A percentile compares a stretch with the other conserved stretches of the same genome.
Evolutionary conservation across 805 yeast genomes (phyloP).

Genomic region (Saccharomycopsis malanga): DNA sequence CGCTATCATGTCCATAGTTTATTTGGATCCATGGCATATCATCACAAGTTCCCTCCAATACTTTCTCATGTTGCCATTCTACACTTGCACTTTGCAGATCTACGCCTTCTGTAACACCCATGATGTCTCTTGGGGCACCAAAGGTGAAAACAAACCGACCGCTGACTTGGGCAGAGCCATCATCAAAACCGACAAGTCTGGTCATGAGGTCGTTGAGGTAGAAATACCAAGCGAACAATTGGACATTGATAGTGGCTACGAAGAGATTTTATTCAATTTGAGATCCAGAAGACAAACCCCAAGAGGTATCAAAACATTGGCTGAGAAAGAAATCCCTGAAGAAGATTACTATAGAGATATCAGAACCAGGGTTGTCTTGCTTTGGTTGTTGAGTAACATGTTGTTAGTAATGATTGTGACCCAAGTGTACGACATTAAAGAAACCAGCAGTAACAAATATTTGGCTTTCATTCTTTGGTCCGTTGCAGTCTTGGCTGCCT

Average conservation of each 20-base stretch:
- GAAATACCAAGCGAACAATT: slow-evolving; percentile 63
- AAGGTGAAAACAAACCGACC: slow-evolving; percentile 77
- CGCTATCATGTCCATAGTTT: slow-evolving; percentile 70
- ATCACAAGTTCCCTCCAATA: slow-evolving; percentile 82
- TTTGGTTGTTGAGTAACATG: slow-evolving; percentile 85
- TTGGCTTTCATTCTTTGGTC: slow-evolving; percentile 84
- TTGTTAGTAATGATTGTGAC: slow-evolving; percentile 80
- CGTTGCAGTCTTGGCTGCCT: slow-evolving; percentile 75
- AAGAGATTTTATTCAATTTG: slow-evolving; percentile 64
- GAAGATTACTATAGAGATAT: slow-evolving; percentile 93
- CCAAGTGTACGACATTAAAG: slow-evolving; percentile 67
- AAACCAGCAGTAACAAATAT: slow-evolving; percentile 64
- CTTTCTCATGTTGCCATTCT: slow-evolving; percentile 82
- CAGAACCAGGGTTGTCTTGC: slow-evolving; percentile 88
- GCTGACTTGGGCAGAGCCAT: slow-evolving; percentile 75
- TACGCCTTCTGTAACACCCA: slow-evolving; percentile 97
- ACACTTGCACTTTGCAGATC: slow-evolving; percentile 86
- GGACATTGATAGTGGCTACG: slow-evolving; percentile 78
- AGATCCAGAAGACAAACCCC: slow-evolving; percentile 62
- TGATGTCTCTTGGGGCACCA: slow-evolving; percentile 99
- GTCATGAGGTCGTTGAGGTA: slow-evolving; percentile 76
- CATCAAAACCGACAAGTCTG: slow-evolving; percentile 70
- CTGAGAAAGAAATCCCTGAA: slow-evolving; percentile 33
- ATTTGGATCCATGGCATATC: slow-evolving; percentile 96
- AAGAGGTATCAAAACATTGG: slow-evolving; percentile 38